A percentile compares a stretch with the other conserved stretches of the same genome.
Conservation (phyloP, 2,329 filamentous ascomycete species). For the Arthrobotrys pseudoclavata region DNA sequence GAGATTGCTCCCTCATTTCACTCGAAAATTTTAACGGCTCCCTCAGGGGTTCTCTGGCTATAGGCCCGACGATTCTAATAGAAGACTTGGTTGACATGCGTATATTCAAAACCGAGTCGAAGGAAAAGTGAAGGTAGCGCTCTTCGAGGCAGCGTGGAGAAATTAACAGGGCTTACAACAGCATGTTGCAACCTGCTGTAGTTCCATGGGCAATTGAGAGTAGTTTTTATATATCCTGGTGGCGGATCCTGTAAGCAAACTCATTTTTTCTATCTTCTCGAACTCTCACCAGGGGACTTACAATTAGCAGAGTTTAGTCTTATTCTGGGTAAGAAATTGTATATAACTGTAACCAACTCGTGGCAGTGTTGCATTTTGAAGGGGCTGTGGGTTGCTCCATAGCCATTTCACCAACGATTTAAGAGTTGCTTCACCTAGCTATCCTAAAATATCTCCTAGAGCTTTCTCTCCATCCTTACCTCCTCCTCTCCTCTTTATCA, state of each 20-base stretch:
- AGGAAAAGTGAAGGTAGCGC: neutral
- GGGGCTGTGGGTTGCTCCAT: slow-evolving; percentile 12
- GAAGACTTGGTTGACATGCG: no score
- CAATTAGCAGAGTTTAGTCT: neutral
- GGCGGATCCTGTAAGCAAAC: neutral
- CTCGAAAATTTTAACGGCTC: neutral
- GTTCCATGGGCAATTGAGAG: neutral
- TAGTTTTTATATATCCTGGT: neutral
- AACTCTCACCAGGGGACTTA: neutral
- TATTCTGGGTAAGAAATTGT: neutral
- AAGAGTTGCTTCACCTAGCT: slow-evolving; percentile 2
- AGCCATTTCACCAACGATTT: neutral
- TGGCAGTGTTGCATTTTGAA: slow-evolving; percentile 12
- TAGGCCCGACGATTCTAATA: neutral
- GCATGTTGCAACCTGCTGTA: neutral
- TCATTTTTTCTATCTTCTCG: neutral
- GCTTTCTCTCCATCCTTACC: neutral
- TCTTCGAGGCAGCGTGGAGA: neutral
- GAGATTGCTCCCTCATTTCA: slow-evolving; percentile 7
- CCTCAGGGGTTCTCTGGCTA: no score
- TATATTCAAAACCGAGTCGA: neutral
- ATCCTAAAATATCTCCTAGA: neutral
- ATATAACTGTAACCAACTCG: neutral
- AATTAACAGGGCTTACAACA: neutral
- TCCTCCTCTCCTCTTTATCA: neutral